These are phyloP conservation scores for Globisporangium mamillatum DNA, from an alignment of 352 stramenopile genomes.

Conservation along the genomic window DNA sequence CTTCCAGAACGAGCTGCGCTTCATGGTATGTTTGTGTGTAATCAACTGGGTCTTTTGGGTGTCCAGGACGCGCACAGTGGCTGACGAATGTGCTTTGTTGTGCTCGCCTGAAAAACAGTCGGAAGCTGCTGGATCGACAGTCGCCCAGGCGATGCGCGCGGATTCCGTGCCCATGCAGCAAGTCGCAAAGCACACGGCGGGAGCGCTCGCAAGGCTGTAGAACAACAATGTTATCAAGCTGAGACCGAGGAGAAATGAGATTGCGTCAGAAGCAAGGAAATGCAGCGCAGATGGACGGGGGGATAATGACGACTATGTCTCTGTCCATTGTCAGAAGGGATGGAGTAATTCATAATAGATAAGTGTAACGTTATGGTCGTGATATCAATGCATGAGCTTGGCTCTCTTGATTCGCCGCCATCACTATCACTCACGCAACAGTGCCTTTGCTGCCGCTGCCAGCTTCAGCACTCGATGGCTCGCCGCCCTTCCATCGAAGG, in stretches of 20 bases:
- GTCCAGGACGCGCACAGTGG: not conserved
- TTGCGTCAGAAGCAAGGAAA: not conserved
- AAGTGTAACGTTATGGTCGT: not conserved
- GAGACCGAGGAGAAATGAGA: not conserved
- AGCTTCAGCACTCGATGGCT: not conserved
- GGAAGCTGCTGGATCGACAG: slow-evolving; percentile 61
- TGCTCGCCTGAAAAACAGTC: slow-evolving; percentile 30
- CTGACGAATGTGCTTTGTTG: slow-evolving; percentile 2
- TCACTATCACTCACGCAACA: not conserved
- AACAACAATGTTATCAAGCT: not conserved
- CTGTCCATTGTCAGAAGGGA: not conserved
- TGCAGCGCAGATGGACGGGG: not conserved
- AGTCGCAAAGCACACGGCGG: slow-evolving; percentile 65
- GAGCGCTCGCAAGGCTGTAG: slow-evolving; percentile 59
- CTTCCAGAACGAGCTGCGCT: slow-evolving; percentile 84
- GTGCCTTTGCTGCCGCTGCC: not conserved
- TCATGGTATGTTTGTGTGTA: slow-evolving; percentile 50
- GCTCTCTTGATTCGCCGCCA: not conserved
- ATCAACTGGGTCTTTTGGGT: too few species aligned
- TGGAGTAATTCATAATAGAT: slow-evolving; percentile 8
- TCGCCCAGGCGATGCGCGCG: slow-evolving; percentile 53
- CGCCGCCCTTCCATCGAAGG: slow-evolving; percentile 44
- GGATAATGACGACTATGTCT: not conserved
- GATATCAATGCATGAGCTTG: not conserved
- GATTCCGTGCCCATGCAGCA: slow-evolving; percentile 76